Evolutionary conservation across 2,329 filamentous ascomycete genomes (phyloP).

Genomic region (Nemania abortiva): DNA sequence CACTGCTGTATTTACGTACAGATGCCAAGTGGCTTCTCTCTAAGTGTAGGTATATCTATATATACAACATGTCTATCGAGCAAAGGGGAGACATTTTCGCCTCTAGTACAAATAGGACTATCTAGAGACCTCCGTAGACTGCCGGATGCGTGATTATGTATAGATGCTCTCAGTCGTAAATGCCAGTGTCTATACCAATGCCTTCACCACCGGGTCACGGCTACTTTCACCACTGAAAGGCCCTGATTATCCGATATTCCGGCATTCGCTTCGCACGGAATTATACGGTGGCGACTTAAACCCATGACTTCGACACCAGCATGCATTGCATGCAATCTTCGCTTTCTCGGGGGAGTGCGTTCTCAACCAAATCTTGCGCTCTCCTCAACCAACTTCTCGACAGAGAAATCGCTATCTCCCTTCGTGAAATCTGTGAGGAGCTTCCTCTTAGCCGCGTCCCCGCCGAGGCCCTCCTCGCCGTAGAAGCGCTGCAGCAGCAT

Average conservation of each 20-base stretch:
- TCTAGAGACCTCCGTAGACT: neutral
- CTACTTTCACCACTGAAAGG: neutral
- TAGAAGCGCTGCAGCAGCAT: constrained; percentile 98
- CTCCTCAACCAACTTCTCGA: constrained; percentile 89
- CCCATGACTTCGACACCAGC: neutral
- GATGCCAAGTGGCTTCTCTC: constrained; percentile 7
- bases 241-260: neutral
- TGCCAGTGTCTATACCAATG: neutral
- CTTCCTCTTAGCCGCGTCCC: constrained; percentile 71
- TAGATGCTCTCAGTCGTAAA: neutral
- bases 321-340: neutral
- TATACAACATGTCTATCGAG: constrained; percentile 2
- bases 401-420: constrained; percentile 82
- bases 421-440: constrained; percentile 84
- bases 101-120: neutral
- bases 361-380: constrained; percentile 78
- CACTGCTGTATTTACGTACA: constrained; percentile 18
- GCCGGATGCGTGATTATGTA: neutral
- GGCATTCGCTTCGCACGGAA: neutral
- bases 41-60: constrained; percentile 21
- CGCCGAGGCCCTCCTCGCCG: constrained; percentile 66
- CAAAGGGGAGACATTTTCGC: neutral
- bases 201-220: neutral
- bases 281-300: neutral
- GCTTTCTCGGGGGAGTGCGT: neutral